A percentile compares a stretch with the other conserved stretches of the same genome.
These are phyloP conservation scores for Lindgomyces ingoldianus DNA, from an alignment of 495 filamentous ascomycete species.

Conservation along the genomic window DNA sequence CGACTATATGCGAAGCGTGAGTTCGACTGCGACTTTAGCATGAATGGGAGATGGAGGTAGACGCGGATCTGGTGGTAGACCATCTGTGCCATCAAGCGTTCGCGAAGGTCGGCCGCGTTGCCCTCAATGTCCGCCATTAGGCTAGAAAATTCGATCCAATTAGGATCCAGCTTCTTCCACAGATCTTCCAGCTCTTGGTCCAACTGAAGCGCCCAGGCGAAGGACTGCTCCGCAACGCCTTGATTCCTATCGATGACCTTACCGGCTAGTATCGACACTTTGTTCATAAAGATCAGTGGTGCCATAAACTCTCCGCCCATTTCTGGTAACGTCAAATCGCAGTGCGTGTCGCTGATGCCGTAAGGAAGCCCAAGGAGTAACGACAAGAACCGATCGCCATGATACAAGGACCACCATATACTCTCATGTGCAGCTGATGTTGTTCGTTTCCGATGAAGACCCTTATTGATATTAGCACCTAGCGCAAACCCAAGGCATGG, in stretches of 20 bases:
- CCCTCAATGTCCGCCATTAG: constrained; percentile 26
- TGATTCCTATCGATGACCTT: constrained; percentile 57
- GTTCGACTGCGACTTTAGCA: constrained; percentile 53
- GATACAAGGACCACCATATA: constrained; percentile 52
- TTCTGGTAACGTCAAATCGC: constrained; percentile 35
- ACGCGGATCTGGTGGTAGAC: constrained; percentile 50
- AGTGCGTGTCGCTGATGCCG: constrained; percentile 46
- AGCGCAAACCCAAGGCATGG: background rate
- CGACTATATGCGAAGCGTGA: constrained; percentile 48
- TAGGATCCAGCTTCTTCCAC: constrained; percentile 43
- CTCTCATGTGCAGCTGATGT: constrained; percentile 37
- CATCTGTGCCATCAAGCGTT: constrained; percentile 51
- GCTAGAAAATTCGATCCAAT: constrained; percentile 39
- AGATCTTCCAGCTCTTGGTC: constrained; percentile 54
- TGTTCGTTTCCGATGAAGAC: constrained; percentile 37
- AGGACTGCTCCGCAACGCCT: constrained; percentile 44
- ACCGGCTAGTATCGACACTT: constrained; percentile 49
- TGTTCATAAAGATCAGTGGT: constrained; percentile 34
- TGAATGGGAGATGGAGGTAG: constrained; percentile 57
- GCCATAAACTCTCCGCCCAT: constrained; percentile 37
- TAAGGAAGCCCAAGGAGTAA: constrained; percentile 57
- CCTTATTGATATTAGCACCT: constrained; percentile 11
- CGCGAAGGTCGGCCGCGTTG: constrained; percentile 39
- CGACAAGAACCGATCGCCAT: constrained; percentile 50
- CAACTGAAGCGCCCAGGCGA: constrained; percentile 50